Evolutionary conservation across 352 stramenopile genomes (phyloP).

Genomic region (Globisporangium echinulatum): DNA sequence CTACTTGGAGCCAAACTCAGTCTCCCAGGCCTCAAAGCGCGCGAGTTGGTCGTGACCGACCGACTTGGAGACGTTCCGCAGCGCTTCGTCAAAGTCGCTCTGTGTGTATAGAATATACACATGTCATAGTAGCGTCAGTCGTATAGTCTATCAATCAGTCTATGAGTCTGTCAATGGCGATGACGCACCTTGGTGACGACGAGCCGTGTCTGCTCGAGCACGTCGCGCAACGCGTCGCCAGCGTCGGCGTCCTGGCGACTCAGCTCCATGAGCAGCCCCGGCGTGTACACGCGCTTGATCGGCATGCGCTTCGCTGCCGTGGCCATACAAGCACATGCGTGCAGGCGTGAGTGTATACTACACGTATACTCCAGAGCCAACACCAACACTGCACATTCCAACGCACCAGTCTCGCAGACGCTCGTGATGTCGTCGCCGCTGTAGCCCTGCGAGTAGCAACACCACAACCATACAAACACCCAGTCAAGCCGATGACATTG

Average conservation of each 20-base stretch:
- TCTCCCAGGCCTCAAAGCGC: slow-evolving; percentile 37
- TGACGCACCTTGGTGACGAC: slow-evolving; percentile 49
- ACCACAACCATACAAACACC: no score
- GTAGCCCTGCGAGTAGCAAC: slow-evolving; percentile 37
- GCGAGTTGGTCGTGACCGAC: slow-evolving; percentile 39
- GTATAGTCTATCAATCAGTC: background rate
- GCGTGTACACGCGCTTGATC: slow-evolving; percentile 16
- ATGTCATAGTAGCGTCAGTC: background rate
- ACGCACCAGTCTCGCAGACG: slow-evolving; percentile 35
- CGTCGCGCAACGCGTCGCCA: slow-evolving; percentile 23
- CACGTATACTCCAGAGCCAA: no score
- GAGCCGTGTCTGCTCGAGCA: slow-evolving; percentile 47
- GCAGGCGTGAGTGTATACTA: no score
- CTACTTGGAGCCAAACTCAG: slow-evolving; percentile 40
- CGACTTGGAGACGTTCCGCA: slow-evolving; percentile 46
- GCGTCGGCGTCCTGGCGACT: slow-evolving; percentile 37
- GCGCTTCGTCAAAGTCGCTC: slow-evolving; percentile 24
- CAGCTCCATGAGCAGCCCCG: slow-evolving; percentile 27
- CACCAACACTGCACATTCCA: background rate
- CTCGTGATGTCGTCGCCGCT: slow-evolving; percentile 84
- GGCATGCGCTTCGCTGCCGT: slow-evolving; percentile 14
- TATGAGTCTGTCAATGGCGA: background rate
- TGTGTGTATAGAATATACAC: slow-evolving; percentile 5
- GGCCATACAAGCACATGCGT: no score
- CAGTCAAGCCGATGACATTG: no score